These are phyloP conservation scores for Blastocystis sp. DNA, from an alignment of 352 stramenopile genomes.

Conservation along the genomic window DNA sequence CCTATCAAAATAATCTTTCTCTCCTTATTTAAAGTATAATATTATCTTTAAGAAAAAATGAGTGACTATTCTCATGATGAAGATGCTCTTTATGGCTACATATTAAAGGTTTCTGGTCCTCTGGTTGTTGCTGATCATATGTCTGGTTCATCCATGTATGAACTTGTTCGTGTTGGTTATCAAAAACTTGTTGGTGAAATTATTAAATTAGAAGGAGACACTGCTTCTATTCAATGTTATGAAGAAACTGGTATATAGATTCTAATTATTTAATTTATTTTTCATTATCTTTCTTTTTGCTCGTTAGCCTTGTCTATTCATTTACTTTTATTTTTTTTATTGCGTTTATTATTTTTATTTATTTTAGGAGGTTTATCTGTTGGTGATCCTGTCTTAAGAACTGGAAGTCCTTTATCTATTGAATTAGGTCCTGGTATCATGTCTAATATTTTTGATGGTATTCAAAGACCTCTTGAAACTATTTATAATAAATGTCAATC, in stretches of 20 bases:
- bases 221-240: conserved; percentile 77
- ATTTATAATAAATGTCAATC: conserved; percentile 66
- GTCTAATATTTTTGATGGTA: conserved; percentile 98
- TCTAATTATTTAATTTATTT: conserved; percentile 37
- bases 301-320: neutral
- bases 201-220: conserved; percentile 97
- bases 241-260: conserved; percentile 31
- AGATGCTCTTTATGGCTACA: conserved; percentile 87
- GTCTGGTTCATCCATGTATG: conserved; percentile 83
- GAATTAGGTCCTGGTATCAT: conserved; percentile 97
- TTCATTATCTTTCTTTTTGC: too few relatives aligned
- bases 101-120: conserved; percentile 94
- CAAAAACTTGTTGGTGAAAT: conserved; percentile 95
- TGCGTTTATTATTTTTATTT: too few relatives aligned
- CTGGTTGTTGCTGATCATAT: conserved; percentile 97
- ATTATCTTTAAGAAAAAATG: conserved; percentile 29
- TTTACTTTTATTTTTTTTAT: conserved; percentile 41
- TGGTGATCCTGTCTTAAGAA: conserved; percentile 84
- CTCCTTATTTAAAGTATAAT: conserved; percentile 37
- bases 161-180: conserved; percentile 86
- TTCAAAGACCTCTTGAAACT: conserved; percentile 87
- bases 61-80: conserved; percentile 11
- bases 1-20: too few relatives aligned
- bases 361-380: conserved; percentile 71
- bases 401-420: conserved; percentile 85